Base-by-base conservation (phyloP, 2,329 filamentous ascomycete species). In the Stagonosporopsis cucurbitacearum region DNA sequence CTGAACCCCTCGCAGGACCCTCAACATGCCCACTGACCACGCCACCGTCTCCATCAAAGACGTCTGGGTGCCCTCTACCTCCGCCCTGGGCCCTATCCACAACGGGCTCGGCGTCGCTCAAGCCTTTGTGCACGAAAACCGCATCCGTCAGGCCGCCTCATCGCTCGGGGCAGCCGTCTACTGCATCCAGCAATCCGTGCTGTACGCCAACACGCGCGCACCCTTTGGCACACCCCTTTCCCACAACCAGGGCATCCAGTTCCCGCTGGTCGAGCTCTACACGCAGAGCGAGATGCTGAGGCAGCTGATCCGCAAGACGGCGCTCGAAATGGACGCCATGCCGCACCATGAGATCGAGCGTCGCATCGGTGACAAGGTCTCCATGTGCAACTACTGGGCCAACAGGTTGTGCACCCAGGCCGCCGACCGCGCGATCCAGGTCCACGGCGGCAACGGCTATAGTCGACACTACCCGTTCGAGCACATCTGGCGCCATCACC, bases 11-110 rank as follows among this genome's bases (percentile, higher is more conserved):
- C 13, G 6, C 41, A 77, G 75, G 83, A 88, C 85, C 1, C 79
- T 87, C 48, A 88, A 88, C 63, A 88, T 88, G 85, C 85, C 85
- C 0, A 87, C 85, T 6, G 85, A 88, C 67, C 85, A 88, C 66
- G 85, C 85, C 2, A 87, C 84, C 1, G 76, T 88, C 35, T 78
- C 79, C 2, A 74, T 88, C 40, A 79, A 79, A n/a, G 71, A 82
- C 52, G 85, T 86, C n/a, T 82, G 77, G 65, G 82, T 87, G 1
- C 83, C 85, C 0, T 73, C 76, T 13, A 78, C 77, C 19, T 77
- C 82, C 1, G 74, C 86, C 30, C 75, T 88, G 1, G 85, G 85
- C 0, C 74, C 77, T 1, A 62, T 82, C 9, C 81, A 84, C 58
- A 76, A 79, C 39, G 85, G 85, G 9, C 78, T 88, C 5, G 79